These are phyloP conservation scores for Theileria annulata DNA, from an alignment of 169 alveolate genomes.

Conservation along the genomic window DNA sequence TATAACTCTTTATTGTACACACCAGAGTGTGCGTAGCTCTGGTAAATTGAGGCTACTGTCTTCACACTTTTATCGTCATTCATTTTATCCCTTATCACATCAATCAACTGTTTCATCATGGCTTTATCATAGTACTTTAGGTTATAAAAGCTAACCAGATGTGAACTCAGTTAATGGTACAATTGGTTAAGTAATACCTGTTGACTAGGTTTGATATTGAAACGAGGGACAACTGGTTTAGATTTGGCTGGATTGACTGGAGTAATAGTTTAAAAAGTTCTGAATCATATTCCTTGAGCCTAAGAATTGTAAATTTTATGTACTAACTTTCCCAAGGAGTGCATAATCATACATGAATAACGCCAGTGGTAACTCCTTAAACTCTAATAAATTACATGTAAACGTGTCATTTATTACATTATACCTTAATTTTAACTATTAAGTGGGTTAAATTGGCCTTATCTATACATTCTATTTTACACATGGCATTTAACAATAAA, in stretches of 20 bases:
- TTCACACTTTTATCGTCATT: conserved; percentile 11
- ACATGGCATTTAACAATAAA: conserved; percentile 45
- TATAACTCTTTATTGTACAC: conserved; percentile 32
- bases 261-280: not conserved
- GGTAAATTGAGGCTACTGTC: conserved; percentile 42
- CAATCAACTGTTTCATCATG: conserved; percentile 22
- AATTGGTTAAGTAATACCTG: not conserved
- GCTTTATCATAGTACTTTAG: conserved; percentile 8
- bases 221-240: not conserved
- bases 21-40: conserved; percentile 29
- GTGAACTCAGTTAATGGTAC: not conserved
- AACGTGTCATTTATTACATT: not conserved
- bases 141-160: not conserved
- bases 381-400: not conserved
- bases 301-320: not conserved
- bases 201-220: conserved; percentile 17
- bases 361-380: not conserved
- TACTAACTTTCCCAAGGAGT: conserved; percentile 43
- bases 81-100: not conserved
- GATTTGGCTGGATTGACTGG: not conserved
- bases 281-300: conserved; percentile 21
- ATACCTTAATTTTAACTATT: conserved; percentile 32
- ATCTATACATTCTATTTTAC: conserved; percentile 27
- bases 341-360: conserved; percentile 36
- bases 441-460: not conserved